Base-by-base conservation (phyloP, 2,329 filamentous ascomycete genomes). In the Alternaria sp. region DNA sequence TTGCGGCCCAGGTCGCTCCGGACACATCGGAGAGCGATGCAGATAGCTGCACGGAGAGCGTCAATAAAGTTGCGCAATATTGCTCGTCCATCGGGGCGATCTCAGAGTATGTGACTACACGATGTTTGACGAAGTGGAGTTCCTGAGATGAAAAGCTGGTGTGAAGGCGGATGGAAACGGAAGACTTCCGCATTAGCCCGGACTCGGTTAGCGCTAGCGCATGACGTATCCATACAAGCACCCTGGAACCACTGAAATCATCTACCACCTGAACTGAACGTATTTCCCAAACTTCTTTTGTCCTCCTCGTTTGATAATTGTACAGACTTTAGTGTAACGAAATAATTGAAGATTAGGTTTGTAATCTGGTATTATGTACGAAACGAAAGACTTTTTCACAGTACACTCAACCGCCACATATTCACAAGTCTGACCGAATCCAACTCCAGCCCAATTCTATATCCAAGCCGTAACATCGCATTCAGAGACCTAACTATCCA, bases 401-500 rank as follows among this genome's bases (percentile, higher is more conserved):
- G 36, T 40, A 17, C 36, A 17, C 9, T 11, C 15, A 40, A 40
- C 36, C 36, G 36, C 36, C 36, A 40, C n/a, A 17, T 40, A 40
- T 40, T 40, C 36, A 40, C 36, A 17, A 17, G 36, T 17, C 36
- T 40, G 32, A 40, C n/a, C 8, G 5, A 5, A 17, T 40, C n/a
- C 9, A 40, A 40, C 2, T 11, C 4, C 36, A 40, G 4, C 15
- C 36, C 3, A 3, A 11, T 6, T 3, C 5, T 40, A 17, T 17
- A 6, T 17, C 36, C 9, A 17, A 17, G n/a, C n/a, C 1, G 1
- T 40, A 3, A 11, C 15, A 6, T 40, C 15, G 8, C 32, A 17
- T 40, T 0, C 4, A 5, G 32, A n/a, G 8, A 40, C 4, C 0
- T n/a, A 0, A 10, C 0, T n/a, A 10, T 40, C 2, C 5, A 10